A percentile compares a stretch with the other conserved stretches of the same genome.
Conservation (phyloP, 371 early-diverging fungal genomes). For the Apophysomyces sp. region DNA sequence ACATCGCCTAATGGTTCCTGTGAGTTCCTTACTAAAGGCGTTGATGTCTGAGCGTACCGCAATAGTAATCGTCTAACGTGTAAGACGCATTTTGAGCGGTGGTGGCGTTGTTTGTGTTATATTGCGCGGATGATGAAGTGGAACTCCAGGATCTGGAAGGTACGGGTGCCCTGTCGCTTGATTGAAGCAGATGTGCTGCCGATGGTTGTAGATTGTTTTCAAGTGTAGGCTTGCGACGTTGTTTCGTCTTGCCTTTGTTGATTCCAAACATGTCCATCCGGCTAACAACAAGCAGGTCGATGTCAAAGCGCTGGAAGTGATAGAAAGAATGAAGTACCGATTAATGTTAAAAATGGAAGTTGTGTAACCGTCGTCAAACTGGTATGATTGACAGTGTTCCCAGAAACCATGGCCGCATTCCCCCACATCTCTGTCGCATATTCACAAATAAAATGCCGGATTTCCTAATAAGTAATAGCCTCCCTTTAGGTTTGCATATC, state of each 20-base stretch:
- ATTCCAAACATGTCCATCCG: constrained; percentile 31
- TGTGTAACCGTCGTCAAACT: background rate
- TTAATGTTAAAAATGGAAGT: background rate
- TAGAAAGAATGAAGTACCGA: background rate
- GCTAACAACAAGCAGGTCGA: background rate
- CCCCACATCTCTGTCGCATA: too few species aligned
- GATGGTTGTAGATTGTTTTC: constrained; percentile 9
- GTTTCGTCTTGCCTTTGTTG: constrained; percentile 27
- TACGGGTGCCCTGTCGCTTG: constrained; percentile 1
- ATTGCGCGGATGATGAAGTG: background rate
- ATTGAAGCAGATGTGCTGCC: constrained; percentile 2
- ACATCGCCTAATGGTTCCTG: constrained; percentile 11
- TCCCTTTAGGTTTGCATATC: too few species aligned
- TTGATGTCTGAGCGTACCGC: background rate
- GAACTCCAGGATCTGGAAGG: constrained; percentile 11
- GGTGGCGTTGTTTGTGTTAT: constrained; percentile 8
- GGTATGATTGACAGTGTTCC: too few species aligned
- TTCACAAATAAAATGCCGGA: too few species aligned
- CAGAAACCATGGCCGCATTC: too few species aligned
- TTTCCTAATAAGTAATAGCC: too few species aligned
- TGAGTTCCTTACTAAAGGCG: constrained; percentile 4
- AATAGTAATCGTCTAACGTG: constrained; percentile 19
- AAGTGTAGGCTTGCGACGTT: constrained; percentile 12
- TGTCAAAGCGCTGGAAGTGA: background rate
- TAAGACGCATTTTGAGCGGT: constrained; percentile 8